Percentiles rank a stretch among this genome's conserved stretches.
Conservation (phyloP, 805 yeast species). For the Candida multigemmis region DNA sequence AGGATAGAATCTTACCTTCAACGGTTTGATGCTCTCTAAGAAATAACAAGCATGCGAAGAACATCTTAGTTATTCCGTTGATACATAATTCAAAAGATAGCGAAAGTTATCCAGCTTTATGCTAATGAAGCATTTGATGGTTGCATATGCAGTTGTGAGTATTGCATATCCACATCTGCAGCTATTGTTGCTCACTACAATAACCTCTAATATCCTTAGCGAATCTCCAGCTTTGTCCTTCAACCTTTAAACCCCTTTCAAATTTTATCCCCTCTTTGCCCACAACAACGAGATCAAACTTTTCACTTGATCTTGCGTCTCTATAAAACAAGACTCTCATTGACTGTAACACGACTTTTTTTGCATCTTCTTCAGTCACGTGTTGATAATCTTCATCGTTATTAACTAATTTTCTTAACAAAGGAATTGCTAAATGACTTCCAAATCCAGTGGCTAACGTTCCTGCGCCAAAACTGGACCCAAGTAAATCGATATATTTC, state of each 20-base stretch:
- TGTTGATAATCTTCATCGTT: conserved; percentile 66
- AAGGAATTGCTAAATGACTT: conserved; percentile 86
- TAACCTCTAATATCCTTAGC: conserved; percentile 86
- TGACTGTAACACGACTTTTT: conserved; percentile 66
- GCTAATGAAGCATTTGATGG: too few relatives aligned
- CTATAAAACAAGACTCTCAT: conserved; percentile 94
- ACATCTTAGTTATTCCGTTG: too few relatives aligned
- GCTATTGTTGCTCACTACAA: conserved; percentile 54
- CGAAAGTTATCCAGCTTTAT: too few relatives aligned
- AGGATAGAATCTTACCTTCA: too few relatives aligned
- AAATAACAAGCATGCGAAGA: too few relatives aligned
- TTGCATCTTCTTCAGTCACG: conserved; percentile 67
- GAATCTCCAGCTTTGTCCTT: conserved; percentile 81
- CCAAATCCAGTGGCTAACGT: conserved; percentile 96
- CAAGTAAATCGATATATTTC: conserved; percentile 82
- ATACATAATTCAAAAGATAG: too few relatives aligned
- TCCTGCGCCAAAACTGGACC: conserved; percentile 84
- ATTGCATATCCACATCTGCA: not conserved
- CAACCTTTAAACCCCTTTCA: conserved; percentile 59
- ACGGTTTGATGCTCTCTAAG: too few relatives aligned
- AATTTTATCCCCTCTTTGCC: conserved; percentile 33
- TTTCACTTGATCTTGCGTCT: conserved; percentile 90
- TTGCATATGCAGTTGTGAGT: too few relatives aligned
- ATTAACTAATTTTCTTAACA: conserved; percentile 78
- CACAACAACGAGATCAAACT: conserved; percentile 71